Base-by-base conservation (phyloP, 345 rosid genomes). In the Hypericum perforatum region DNA sequence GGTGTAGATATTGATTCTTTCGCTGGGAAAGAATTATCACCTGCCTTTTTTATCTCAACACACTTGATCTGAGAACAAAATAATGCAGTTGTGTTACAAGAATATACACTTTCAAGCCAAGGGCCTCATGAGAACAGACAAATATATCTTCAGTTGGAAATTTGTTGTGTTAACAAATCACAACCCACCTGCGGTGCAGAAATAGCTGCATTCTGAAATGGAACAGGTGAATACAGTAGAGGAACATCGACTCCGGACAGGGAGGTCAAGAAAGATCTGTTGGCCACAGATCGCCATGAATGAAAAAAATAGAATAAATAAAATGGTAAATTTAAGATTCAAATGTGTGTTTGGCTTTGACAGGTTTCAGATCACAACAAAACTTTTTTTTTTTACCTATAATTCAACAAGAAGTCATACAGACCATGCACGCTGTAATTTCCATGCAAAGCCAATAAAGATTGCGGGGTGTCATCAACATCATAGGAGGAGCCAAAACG, bases 341-440 rank as follows among this genome's bases (percentile, higher is more conserved):
- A 63, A 45, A 52, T 37, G 16, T 41, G n/a, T 7, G 22, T 22
- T 55, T 5, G 44, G 45, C 43, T 37, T n/a, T 42, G 12, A 12
- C 39, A 38, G 12, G 37, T 45, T 15, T 44, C 29, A 16, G 45
- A 8, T 36, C 15, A 12, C 11, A 49, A 57, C 32, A 32, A 13
- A 9, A 12, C 15, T 15, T 44, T 7, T 47, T 42, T 9, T 22
- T 41, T 75, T 39, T 59, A 89, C 97, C 94, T 79, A 78, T 78
- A 84, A 75, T 94, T 94, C 74, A 94, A 63, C 68, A 94, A 60
- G 66, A 94, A 74, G 49, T 89, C 97, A 70, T 76, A 94, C 40
- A 94, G 69, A 42, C 89, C 85, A 53, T 94, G 95, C 12, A 89
- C 80, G 22, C 65, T 70, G 61, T 66, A 70, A 54, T 72, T 80